These are phyloP conservation scores for Psilocybe tampanensis DNA, from an alignment of 768 basidiomycete genomes.

Conservation along the genomic window DNA sequence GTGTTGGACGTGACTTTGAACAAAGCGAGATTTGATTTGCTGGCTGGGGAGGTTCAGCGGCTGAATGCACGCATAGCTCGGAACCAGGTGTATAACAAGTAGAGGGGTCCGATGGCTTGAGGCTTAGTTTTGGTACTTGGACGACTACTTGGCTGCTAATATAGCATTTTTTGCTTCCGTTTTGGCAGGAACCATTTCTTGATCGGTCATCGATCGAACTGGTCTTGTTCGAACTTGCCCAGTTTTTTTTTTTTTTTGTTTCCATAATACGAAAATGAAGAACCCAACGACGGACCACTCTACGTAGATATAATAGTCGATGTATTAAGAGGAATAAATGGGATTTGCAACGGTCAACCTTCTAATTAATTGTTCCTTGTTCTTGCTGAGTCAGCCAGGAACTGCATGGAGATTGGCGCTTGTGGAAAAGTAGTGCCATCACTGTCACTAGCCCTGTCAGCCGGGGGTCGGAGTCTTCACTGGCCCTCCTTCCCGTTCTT, in stretches of 20 bases:
- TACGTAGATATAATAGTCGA: not conserved
- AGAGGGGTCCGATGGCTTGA: not conserved
- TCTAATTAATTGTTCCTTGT: slow-evolving; percentile 7
- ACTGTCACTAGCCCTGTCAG: slow-evolving; percentile 3
- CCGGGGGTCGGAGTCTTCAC: slow-evolving; percentile 9
- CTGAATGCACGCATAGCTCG: slow-evolving; percentile 8
- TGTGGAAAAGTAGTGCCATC: slow-evolving; percentile 3
- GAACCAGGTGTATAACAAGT: slow-evolving; percentile 1
- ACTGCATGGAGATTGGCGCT: slow-evolving; percentile 10
- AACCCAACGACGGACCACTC: too few species aligned
- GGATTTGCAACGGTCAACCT: not conserved
- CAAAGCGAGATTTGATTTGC: slow-evolving; percentile 27
- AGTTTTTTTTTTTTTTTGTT: too few species aligned
- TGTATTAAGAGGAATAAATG: not conserved
- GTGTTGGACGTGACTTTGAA: slow-evolving; percentile 40
- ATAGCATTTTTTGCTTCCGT: too few species aligned
- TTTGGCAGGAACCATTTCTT: too few species aligned
- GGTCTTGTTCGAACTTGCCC: too few species aligned
- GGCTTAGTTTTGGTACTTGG: too few species aligned
- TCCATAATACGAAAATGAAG: too few species aligned
- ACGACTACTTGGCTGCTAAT: too few species aligned
- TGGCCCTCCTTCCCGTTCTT: not conserved
- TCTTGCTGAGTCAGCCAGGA: not conserved
- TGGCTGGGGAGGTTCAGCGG: slow-evolving; percentile 31
- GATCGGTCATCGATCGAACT: too few species aligned